Percentiles rank a stretch among this genome's conserved stretches.
Conservation (phyloP, 2,329 filamentous ascomycete genomes). For the Pseudogymnoascus sp. region DNA sequence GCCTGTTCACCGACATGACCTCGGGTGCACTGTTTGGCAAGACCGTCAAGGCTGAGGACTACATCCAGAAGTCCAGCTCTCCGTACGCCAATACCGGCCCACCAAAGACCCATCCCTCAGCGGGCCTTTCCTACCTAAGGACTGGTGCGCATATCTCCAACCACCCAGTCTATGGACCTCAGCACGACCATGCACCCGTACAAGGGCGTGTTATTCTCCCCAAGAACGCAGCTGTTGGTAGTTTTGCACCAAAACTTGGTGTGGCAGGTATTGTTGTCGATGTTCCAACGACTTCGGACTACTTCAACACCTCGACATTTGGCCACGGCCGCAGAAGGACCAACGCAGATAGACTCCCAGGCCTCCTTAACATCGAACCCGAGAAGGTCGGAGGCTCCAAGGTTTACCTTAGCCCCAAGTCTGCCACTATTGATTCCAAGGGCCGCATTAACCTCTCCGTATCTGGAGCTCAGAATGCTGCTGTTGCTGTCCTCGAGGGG, state of each 20-base stretch:
- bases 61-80: slow-evolving; percentile 23
- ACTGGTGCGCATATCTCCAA: slow-evolving; percentile 48
- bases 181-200: slow-evolving; percentile 43
- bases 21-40: neutral
- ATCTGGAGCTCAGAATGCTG: slow-evolving; percentile 19
- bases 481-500: slow-evolving; percentile 24
- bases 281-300: slow-evolving; percentile 15
- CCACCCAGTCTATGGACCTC: slow-evolving; percentile 54
- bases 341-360: slow-evolving; percentile 13
- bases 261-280: slow-evolving; percentile 27
- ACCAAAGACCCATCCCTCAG: slow-evolving; percentile 57
- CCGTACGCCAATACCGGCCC: slow-evolving; percentile 41
- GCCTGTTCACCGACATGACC: neutral
- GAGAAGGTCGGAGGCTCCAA: slow-evolving; percentile 27
- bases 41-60: slow-evolving; percentile 7
- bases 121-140: slow-evolving; percentile 54
- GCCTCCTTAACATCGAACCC: slow-evolving; percentile 22
- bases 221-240: slow-evolving; percentile 30
- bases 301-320: slow-evolving; percentile 13
- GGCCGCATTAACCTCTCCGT: slow-evolving; percentile 24
- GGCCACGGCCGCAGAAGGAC: slow-evolving; percentile 10
- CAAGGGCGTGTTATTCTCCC: slow-evolving; percentile 50
- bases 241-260: slow-evolving; percentile 20
- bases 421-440: slow-evolving; percentile 25
- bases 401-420: slow-evolving; percentile 22